Conservation (phyloP, 2,329 filamentous ascomycete species). For the Orbilia ellipsospora region DNA sequence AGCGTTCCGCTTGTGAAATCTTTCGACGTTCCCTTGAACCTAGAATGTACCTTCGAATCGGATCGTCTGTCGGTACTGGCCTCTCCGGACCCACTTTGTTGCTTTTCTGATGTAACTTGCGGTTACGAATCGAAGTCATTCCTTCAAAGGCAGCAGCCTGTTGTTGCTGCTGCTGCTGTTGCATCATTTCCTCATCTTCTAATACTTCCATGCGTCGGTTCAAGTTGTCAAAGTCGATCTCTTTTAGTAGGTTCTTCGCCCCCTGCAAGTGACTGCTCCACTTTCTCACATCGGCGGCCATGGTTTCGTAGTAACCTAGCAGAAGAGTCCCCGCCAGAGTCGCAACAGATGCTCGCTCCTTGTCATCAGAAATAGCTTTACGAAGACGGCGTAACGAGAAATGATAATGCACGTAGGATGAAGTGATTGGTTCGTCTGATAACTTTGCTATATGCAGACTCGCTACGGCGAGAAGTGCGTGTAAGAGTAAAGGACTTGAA, state of each 20-base stretch:
- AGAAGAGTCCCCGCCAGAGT: conserved; percentile 89
- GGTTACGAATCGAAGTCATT: conserved; percentile 42
- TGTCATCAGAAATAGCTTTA: conserved; percentile 76
- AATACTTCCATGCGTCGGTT: conserved; percentile 76
- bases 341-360: conserved; percentile 77
- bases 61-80: conserved; percentile 33
- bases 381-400: conserved; percentile 82
- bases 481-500: conserved; percentile 84
- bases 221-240: conserved; percentile 81
- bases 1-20: conserved; percentile 40
- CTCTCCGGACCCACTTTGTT: conserved; percentile 25
- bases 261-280: conserved; percentile 95
- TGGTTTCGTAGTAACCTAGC: conserved; percentile 91
- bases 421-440: conserved; percentile 77
- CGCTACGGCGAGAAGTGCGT: conserved; percentile 87
- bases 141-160: conserved; percentile 33
- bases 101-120: conserved; percentile 36
- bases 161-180: conserved; percentile 32
- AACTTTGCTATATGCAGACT: conserved; percentile 89
- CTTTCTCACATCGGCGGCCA: conserved; percentile 91
- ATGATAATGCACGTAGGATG: conserved; percentile 91
- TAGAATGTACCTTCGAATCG: conserved; percentile 49
- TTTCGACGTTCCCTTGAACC: conserved; percentile 42
- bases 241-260: conserved; percentile 80
- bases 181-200: conserved; percentile 63